These are phyloP conservation scores for Candida taoyuanica DNA, from an alignment of 805 yeast genomes.

Conservation along the genomic window DNA sequence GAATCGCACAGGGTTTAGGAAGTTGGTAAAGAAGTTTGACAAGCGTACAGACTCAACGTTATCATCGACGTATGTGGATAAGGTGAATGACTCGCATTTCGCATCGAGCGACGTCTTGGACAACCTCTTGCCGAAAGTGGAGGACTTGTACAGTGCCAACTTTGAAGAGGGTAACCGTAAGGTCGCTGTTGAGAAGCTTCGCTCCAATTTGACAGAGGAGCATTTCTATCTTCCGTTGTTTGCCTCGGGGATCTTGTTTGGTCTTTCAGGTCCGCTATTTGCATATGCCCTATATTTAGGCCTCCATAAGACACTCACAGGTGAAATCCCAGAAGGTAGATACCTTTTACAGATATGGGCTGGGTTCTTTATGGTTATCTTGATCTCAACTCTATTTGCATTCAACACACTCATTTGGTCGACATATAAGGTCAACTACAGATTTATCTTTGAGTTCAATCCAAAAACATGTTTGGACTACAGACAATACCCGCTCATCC, in stretches of 20 bases:
- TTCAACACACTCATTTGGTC: slow-evolving; percentile 72
- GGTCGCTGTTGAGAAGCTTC: slow-evolving; percentile 63
- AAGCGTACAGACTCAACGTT: slow-evolving; percentile 51
- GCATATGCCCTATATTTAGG: slow-evolving; percentile 53
- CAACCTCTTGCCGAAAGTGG: slow-evolving; percentile 54
- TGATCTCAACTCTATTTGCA: slow-evolving; percentile 62
- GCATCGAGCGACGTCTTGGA: slow-evolving; percentile 64
- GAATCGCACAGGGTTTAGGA: slow-evolving; percentile 85
- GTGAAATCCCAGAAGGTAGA: slow-evolving; percentile 48
- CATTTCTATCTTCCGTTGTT: slow-evolving; percentile 44
- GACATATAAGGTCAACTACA: slow-evolving; percentile 73
- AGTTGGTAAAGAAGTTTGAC: slow-evolving; percentile 87
- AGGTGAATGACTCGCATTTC: slow-evolving; percentile 54
- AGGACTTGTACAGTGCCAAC: slow-evolving; percentile 58
- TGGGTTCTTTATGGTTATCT: slow-evolving; percentile 66
- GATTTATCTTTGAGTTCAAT: slow-evolving; percentile 86
- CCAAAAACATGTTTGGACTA: slow-evolving; percentile 60
- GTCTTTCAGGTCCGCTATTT: slow-evolving; percentile 68
- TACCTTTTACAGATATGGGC: slow-evolving; percentile 86
- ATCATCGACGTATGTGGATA: slow-evolving; percentile 48
- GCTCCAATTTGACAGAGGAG: slow-evolving; percentile 39
- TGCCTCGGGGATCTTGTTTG: slow-evolving; percentile 61
- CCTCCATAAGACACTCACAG: slow-evolving; percentile 36
- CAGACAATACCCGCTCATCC: slow-evolving; percentile 60
- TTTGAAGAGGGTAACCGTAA: slow-evolving; percentile 70